These are phyloP conservation scores for Talaromyces thailandensis DNA, from an alignment of 495 filamentous ascomycete genomes.

Conservation along the genomic window DNA sequence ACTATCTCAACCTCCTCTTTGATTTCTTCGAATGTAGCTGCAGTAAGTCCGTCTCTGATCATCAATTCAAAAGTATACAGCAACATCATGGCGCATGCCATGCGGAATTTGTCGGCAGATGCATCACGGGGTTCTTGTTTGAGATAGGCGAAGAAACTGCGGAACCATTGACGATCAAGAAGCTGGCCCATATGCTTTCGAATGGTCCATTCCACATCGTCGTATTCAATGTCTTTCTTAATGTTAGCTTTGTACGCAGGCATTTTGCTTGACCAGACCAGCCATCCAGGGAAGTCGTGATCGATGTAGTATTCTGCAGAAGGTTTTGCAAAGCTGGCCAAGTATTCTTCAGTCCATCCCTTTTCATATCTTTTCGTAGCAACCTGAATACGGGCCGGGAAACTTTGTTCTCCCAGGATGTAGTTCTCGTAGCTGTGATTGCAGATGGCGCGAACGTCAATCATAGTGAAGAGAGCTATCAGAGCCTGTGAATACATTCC, in stretches of 20 bases:
- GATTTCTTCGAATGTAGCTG: constrained; percentile 78
- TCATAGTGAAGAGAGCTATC: constrained; percentile 67
- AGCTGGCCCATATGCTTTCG: constrained; percentile 74
- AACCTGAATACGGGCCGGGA: constrained; percentile 66
- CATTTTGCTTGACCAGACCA: constrained; percentile 89
- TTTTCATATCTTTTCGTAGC: constrained; percentile 63
- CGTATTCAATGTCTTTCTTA: constrained; percentile 63
- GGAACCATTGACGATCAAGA: constrained; percentile 78
- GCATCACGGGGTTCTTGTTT: constrained; percentile 94
- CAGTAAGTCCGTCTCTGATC: constrained; percentile 57
- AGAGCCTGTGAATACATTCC: constrained; percentile 73
- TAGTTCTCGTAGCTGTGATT: constrained; percentile 78
- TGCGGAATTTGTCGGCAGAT: constrained; percentile 75
- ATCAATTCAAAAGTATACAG: constrained; percentile 85
- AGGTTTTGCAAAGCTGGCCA: constrained; percentile 68
- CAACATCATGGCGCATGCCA: constrained; percentile 75
- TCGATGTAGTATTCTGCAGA: constrained; percentile 87
- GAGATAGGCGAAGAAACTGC: constrained; percentile 79
- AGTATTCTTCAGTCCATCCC: constrained; percentile 66
- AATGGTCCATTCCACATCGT: constrained; percentile 67
- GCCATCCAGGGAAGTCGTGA: constrained; percentile 87
- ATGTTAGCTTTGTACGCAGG: constrained; percentile 65
- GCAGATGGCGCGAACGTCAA: constrained; percentile 81
- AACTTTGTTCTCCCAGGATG: constrained; percentile 63
- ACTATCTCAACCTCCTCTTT: constrained; percentile 64